Evolutionary conservation across 495 filamentous ascomycete species (phyloP), one percentile per base, ranked within the genome.

Genomic region (Clavariopsis aquatica): DNA sequence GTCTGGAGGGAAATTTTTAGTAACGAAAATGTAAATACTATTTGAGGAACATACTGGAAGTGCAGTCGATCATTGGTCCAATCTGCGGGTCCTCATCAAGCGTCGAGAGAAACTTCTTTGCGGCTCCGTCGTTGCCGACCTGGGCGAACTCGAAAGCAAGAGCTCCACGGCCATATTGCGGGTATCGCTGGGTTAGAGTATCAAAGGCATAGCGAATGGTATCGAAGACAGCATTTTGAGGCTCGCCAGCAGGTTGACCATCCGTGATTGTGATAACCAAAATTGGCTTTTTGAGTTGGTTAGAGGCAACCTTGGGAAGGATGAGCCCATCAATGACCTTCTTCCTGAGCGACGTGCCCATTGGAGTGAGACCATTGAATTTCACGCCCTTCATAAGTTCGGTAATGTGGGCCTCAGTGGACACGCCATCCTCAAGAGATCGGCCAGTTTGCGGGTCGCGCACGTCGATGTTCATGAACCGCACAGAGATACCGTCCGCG

Each of bases 141-240:
- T 90, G 88, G 8, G 87, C 86, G 71, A 90, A 89, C 68, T 90
- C 86, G 79, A 89, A 90, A 1, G 81, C 77, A 45, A 89, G 72
- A 2, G 83, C 84, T 61, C 81, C 81, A 13, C 74, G 74, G 19
- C 82, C 83, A 62, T 79, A 83, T 31, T 71, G 78, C 31, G 64
- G 79, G 24, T 78, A 76, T 15, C 76, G 69, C 23, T 78, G 75
- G 12, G 74, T 69, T 8, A 83, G 69, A 64, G 84, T 75, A 12
- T 75, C 70, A 28, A 78, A 66, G 1, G 83, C 79, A 65, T 77
- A 77, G 43, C 78, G 77, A 53, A 87, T 82, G 12, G 76, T 75
- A 53, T 87, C 81, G 41, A 78, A 72, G 20, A 86, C 78, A 12
- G 77, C 73, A 41, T 79, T 76, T 49, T 74, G 73, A 1, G 76